phyloP scores from a whole-genome alignment of 2,329 filamentous ascomycete genomes.

The Exophiala calicioides region DNA sequence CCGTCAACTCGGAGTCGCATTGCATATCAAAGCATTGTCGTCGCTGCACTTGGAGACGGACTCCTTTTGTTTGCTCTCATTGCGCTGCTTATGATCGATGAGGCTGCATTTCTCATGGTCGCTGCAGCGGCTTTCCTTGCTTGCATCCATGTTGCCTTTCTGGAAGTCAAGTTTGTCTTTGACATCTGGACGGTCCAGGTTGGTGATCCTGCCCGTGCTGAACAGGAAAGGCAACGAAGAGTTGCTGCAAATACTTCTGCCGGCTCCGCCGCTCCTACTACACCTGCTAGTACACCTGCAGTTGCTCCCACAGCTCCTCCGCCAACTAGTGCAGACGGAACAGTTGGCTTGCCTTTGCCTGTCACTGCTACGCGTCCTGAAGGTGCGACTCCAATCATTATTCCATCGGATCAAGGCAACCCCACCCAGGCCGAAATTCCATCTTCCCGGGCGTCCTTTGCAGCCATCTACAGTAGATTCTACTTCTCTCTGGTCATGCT shows the following conservation, averaged over 20 bases:
- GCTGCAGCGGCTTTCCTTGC: slow-evolving; percentile 60
- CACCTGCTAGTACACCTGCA: slow-evolving; percentile 3
- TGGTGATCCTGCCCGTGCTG: slow-evolving; percentile 47
- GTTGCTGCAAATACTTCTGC: slow-evolving; percentile 12
- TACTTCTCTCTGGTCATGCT: slow-evolving; percentile 60
- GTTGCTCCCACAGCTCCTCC: slow-evolving; percentile 4
- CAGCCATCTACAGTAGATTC: slow-evolving; percentile 62
- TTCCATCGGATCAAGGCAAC: slow-evolving; percentile 60
- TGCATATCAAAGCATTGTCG: slow-evolving; percentile 64
- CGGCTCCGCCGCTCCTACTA: slow-evolving; percentile 1
- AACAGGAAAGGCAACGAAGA: slow-evolving; percentile 39
- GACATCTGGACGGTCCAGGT: slow-evolving; percentile 67
- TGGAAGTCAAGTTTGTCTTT: slow-evolving; percentile 66
- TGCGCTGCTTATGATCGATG: slow-evolving; percentile 57
- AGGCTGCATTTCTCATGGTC: slow-evolving; percentile 57
- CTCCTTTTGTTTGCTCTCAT: slow-evolving; percentile 58
- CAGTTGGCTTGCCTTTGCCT: slow-evolving; percentile 49
- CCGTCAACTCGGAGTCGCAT: slow-evolving; percentile 65
- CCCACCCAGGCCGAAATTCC: slow-evolving; percentile 33
- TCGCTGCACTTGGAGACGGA: slow-evolving; percentile 63
- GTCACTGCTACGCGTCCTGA: slow-evolving; percentile 48
- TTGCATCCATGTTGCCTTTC: slow-evolving; percentile 61
- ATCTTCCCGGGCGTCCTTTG: slow-evolving; percentile 51
- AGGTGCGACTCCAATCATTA: slow-evolving; percentile 57
- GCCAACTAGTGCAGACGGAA: slow-evolving; percentile 8